These are phyloP conservation scores for Picochlorum sp. DNA, from an alignment of 139 green algal genomes.

Conservation along the genomic window DNA sequence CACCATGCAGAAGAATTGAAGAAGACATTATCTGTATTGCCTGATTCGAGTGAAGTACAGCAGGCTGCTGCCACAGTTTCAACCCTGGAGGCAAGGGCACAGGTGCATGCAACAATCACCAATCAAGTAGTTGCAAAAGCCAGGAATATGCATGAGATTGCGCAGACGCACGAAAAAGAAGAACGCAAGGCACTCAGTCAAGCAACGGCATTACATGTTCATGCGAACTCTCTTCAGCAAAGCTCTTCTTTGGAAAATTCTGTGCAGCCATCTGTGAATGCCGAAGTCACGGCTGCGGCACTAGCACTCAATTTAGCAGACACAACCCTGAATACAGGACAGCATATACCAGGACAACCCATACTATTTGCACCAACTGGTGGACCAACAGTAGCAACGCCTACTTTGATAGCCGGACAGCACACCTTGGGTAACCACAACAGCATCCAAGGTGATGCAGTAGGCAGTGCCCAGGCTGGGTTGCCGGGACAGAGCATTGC, in stretches of 20 bases:
- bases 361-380: background rate
- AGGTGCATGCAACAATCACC: slow-evolving; percentile 18
- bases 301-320: background rate
- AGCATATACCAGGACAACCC: background rate
- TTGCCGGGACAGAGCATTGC: background rate
- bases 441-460: background rate
- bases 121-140: slow-evolving; percentile 14
- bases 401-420: background rate
- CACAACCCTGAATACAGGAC: background rate
- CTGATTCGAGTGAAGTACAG: slow-evolving; percentile 7
- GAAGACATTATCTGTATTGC: slow-evolving; percentile 16
- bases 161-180: slow-evolving; percentile 44
- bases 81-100: slow-evolving; percentile 12
- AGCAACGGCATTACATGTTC: slow-evolving; percentile 23
- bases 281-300: background rate
- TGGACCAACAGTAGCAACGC: background rate
- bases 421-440: background rate
- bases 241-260: slow-evolving; percentile 8
- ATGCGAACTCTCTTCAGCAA: slow-evolving; percentile 24
- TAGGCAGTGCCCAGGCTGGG: background rate
- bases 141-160: slow-evolving; percentile 26
- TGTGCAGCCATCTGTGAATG: background rate
- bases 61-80: slow-evolving; percentile 16
- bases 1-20: slow-evolving; percentile 30
- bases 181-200: slow-evolving; percentile 22